phyloP scores from a whole-genome alignment of 2,329 filamentous ascomycete genomes.

The Curvularia lunata region DNA sequence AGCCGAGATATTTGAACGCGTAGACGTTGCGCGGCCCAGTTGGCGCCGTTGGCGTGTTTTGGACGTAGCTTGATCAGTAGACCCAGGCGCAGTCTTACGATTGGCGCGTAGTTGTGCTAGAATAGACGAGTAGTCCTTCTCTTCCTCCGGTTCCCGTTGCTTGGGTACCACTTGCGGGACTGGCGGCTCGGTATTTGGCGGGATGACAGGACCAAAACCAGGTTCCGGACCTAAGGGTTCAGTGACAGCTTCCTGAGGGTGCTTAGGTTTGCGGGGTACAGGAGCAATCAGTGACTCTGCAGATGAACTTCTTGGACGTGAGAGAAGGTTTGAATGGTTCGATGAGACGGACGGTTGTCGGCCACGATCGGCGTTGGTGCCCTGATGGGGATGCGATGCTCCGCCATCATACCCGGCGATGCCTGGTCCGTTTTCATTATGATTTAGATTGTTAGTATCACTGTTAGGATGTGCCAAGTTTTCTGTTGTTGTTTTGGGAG shows the following conservation, averaged over 20 bases:
- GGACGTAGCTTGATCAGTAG: conserved; percentile 28
- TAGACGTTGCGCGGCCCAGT: conserved; percentile 42
- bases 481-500: conserved; percentile 29
- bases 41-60: conserved; percentile 34
- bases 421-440: conserved; percentile 21
- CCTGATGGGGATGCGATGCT: conserved; percentile 36
- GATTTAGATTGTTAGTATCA: conserved; percentile 12
- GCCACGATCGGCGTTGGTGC: conserved; percentile 40
- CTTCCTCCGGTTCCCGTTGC: conserved; percentile 22
- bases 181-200: conserved; percentile 25
- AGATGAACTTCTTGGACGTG: conserved; percentile 27
- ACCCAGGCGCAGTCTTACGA: conserved; percentile 33
- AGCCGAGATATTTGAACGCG: conserved; percentile 38
- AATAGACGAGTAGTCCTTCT: conserved; percentile 43
- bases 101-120: conserved; percentile 41
- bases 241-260: conserved; percentile 21
- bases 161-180: conserved; percentile 14
- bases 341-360: conserved; percentile 42
- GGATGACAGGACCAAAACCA: conserved; percentile 28
- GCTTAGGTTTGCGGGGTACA: conserved; percentile 19
- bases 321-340: conserved; percentile 23
- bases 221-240: conserved; percentile 27
- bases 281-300: conserved; percentile 31
- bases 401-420: conserved; percentile 29
- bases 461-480: conserved; percentile 20